Evolutionary conservation across 208 protist species (phyloP), one percentile per base, ranked within the genome.

Genomic region (Herpetomonas tarakana): DNA sequence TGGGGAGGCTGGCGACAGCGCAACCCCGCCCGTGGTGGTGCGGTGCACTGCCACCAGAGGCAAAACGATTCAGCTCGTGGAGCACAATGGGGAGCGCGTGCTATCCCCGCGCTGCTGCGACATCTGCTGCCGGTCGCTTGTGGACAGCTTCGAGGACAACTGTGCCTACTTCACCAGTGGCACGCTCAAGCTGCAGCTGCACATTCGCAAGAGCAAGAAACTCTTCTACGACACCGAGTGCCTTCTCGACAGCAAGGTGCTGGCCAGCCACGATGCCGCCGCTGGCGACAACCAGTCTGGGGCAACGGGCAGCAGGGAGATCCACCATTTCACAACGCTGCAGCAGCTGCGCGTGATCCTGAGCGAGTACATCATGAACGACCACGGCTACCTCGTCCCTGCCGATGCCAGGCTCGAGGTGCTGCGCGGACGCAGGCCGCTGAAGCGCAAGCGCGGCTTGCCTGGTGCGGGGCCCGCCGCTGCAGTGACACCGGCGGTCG

Each of bases 201-300:
- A 91, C 71, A 60, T 93, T 29, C 74, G 69, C 44, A 78, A 81
- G 30, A 93, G 83, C 56, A 87, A 87, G 55, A 81, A 76, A 51
- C 55, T 78, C 27, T 89, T 80, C 60, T 91, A 93, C 59, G 83
- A 93, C 56, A 78, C 83, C 4, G 46, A 50, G 11, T 26, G 22
- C 21, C 53, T 54, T 2, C 65, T 66, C n/a, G 51, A 71, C 58
- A 60, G 44, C 49, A 47, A 54, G 41, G 14, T 50, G 28, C 21
- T 4, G 19, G 26, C 26, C 16, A 55, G 41, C 28, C 22, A 29
- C 39, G 63, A 58, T 6, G 35, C 59, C 6, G 41, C 4, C 2
- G 29, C 21, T 28, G 27, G 21, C 14, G 49, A 2, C 29, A 41
- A n/a, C 7, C 11, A 11, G 22, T 6, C 16, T 7, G 18, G 41